Percentiles rank a stretch among this genome's conserved stretches.
Conservation (phyloP, 345 rosid genomes). For the Lepidium sativum region DNA sequence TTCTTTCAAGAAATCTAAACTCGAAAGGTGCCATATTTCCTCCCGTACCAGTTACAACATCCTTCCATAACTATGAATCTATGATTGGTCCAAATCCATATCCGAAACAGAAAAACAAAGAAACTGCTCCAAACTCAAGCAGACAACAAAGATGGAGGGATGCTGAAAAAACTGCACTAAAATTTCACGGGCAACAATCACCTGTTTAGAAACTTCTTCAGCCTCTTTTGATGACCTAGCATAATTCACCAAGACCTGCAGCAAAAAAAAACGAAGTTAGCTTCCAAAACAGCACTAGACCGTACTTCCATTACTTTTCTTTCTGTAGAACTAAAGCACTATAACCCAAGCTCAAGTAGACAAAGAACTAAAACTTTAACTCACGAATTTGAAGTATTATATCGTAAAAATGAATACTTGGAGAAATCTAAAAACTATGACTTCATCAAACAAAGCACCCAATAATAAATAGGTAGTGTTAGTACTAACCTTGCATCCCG, state of each 20-base stretch:
- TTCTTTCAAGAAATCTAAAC: neutral
- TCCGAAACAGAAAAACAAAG: neutral
- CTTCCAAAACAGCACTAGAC: neutral
- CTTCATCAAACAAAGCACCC: neutral
- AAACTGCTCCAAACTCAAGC: neutral
- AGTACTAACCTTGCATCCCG: slow-evolving; percentile 52
- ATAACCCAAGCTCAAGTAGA: neutral
- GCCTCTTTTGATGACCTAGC: slow-evolving; percentile 94
- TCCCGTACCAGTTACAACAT: neutral
- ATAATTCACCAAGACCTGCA: slow-evolving; percentile 89
- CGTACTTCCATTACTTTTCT: neutral
- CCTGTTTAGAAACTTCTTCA: slow-evolving; percentile 92
- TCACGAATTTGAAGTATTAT: neutral
- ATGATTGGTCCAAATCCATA: neutral
- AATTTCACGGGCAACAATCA: slow-evolving; percentile 10
- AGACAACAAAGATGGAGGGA: neutral
- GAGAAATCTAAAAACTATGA: neutral
- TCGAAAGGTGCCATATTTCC: neutral
- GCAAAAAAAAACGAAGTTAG: slow-evolving; percentile 4
- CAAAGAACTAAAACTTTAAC: neutral
- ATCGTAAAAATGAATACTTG: neutral
- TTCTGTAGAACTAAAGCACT: neutral
- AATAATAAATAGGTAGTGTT: neutral
- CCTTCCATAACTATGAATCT: neutral
- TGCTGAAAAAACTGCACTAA: neutral